phyloP scores from a whole-genome alignment of 345 rosid species.

The Citrus cavaleriei region DNA sequence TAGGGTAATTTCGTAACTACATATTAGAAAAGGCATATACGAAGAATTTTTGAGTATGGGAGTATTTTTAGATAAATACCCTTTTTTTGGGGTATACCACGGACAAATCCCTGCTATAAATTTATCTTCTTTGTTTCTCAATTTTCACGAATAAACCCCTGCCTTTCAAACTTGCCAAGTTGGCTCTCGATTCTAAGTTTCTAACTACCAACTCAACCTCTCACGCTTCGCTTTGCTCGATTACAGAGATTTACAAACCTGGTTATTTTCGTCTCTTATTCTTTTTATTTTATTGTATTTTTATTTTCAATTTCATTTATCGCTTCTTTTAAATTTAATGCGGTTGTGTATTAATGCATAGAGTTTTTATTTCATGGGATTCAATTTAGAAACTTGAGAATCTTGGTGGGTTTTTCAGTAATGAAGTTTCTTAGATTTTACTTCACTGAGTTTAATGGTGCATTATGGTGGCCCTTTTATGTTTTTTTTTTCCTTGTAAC shows the following conservation, averaged over 20 bases:
- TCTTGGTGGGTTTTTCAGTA: background rate
- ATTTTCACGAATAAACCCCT: background rate
- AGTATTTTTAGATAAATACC: too few relatives aligned
- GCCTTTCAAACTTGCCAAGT: conserved; percentile 1
- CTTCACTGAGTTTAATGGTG: background rate
- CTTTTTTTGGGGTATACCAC: too few relatives aligned
- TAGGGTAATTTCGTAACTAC: too few relatives aligned
- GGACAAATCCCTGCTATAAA: too few relatives aligned
- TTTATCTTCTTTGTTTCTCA: background rate
- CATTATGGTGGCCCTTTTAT: background rate
- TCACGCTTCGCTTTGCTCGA: background rate
- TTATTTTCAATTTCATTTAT: background rate
- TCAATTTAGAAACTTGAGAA: background rate
- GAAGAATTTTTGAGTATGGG: too few relatives aligned
- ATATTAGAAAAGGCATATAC: too few relatives aligned
- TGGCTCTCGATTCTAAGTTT: background rate
- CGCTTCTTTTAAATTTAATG: background rate
- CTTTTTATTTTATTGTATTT: background rate
- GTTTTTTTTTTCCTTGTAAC: background rate
- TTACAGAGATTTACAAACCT: background rate
- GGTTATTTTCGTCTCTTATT: background rate
- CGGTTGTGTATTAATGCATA: background rate
- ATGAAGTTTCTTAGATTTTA: background rate
- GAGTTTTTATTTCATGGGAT: background rate
- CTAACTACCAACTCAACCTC: background rate